phyloP scores from a whole-genome alignment of 2,329 filamentous ascomycete species.

The Ascochyta fabae region DNA sequence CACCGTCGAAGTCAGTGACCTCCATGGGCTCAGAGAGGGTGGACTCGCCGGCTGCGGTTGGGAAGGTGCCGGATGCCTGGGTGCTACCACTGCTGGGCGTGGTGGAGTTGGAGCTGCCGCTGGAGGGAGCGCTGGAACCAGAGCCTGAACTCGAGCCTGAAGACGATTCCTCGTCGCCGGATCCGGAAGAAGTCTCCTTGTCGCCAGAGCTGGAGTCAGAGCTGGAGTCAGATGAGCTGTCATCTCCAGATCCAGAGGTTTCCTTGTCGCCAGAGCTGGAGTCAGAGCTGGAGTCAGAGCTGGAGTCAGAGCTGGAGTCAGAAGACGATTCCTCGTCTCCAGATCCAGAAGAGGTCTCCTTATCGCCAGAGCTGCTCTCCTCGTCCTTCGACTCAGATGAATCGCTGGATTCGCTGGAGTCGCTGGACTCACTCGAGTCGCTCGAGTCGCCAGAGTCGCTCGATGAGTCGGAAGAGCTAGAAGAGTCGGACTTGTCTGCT shows the following conservation, averaged over 20 bases:
- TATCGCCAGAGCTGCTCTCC: not conserved
- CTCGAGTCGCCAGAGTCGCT: not conserved
- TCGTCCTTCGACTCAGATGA: not conserved
- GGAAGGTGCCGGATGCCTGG: slow-evolving; percentile 27
- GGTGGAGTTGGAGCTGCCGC: slow-evolving; percentile 8
- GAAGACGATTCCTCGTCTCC: not conserved
- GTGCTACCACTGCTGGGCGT: slow-evolving; percentile 15
- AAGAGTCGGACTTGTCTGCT: slow-evolving; percentile 7
- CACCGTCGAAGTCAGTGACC: slow-evolving; percentile 32
- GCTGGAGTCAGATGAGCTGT: not conserved
- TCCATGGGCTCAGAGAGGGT: slow-evolving; percentile 27
- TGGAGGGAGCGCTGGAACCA: not conserved
- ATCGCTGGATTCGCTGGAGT: not conserved
- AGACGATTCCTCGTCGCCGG: not conserved
- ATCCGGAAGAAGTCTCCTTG: not conserved
- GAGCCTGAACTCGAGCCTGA: not conserved
- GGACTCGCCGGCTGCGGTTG: slow-evolving; percentile 27
- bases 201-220: not conserved
- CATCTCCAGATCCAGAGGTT: not conserved
- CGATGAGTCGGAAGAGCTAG: slow-evolving; percentile 5
- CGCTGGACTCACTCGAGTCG: not conserved
- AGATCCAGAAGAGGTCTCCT: not conserved
- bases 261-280: not conserved
- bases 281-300: not conserved
- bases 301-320: not conserved